phyloP scores from a whole-genome alignment of 2,329 filamentous ascomycete genomes.

The Nigrograna mackinnonii region DNA sequence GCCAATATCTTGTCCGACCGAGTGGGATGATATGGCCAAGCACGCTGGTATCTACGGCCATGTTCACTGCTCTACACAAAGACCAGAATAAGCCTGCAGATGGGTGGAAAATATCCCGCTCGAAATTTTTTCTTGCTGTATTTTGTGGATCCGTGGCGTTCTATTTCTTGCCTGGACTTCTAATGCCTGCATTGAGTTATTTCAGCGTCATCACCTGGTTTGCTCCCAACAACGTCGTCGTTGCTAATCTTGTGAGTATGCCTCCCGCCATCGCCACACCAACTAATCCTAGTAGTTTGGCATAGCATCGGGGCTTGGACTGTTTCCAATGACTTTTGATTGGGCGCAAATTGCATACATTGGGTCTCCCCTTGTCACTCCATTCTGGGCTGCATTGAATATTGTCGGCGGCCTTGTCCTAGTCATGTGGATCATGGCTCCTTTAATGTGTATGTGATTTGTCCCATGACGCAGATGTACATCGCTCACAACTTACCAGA shows the following conservation, averaged over 20 bases:
- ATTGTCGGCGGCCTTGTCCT: conserved; percentile 78
- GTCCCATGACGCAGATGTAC: neutral
- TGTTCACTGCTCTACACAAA: conserved; percentile 86
- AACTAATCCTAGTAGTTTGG: conserved; percentile 64
- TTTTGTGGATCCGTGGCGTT: conserved; percentile 74
- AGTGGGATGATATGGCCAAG: conserved; percentile 92
- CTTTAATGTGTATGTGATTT: conserved; percentile 63
- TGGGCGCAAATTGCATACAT: conserved; percentile 91
- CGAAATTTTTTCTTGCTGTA: conserved; percentile 80
- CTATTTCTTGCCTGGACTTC: conserved; percentile 81
- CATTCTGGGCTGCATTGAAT: conserved; percentile 86
- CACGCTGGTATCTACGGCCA: conserved; percentile 83
- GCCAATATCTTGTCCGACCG: conserved; percentile 80
- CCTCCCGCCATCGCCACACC: neutral
- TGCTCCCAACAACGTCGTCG: conserved; percentile 80
- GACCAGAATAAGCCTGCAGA: conserved; percentile 80
- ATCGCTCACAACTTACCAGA: conserved; percentile 44
- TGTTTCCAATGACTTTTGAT: conserved; percentile 87
- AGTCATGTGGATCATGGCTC: conserved; percentile 84
- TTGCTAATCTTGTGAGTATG: conserved; percentile 69
- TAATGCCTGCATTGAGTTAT: conserved; percentile 84
- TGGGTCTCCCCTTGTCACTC: conserved; percentile 79
- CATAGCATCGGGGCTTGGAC: conserved; percentile 78
- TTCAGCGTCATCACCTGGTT: conserved; percentile 91
- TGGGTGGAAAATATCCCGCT: conserved; percentile 81